Base-by-base conservation (phyloP, 2,329 filamentous ascomycete genomes). In the Shiraia bambusicola region DNA sequence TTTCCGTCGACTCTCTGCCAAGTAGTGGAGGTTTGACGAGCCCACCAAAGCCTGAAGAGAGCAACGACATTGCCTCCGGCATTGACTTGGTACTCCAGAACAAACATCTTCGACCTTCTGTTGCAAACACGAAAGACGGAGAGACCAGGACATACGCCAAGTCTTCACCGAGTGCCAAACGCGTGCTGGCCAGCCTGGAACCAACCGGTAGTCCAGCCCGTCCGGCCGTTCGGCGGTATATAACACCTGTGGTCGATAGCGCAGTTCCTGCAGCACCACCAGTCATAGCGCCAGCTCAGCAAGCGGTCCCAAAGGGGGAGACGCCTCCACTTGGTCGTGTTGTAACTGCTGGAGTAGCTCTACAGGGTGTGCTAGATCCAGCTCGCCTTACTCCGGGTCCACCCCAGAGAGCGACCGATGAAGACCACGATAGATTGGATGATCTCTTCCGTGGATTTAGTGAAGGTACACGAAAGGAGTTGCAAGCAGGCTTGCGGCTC, bases 1-100 rank as follows among this genome's bases (percentile, higher is more conserved):
- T 77, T 1, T 76, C 73, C 2, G 60, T 76, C 9, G 71, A 76
- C 26, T 75, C 73, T 2, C 50, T 77, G 24, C 69, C 69, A 22
- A 68, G 63, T 29, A 59, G 49, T 28, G 58, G 52, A 24, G 51
- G 49, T 10, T 43, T 59, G 9, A 58, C 53, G n/a, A 65, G 59
- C 32, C 63, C 65, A 10, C 44, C 48, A 10, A 51, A 57, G 34
- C 38, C 38, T 17, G 38, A 47, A 13, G 39, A 47, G 3, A 32
- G 15, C 1, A 43, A 42, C 2, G 49, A 31, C 7, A 35, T 50
- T n/a, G 27, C 35, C 1, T 35, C 40, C 11, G 44, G 25, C 11
- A 43, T 49, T 6, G 38, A 40, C 12, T 50, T 52, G 0, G 28
- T 44, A 17, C 49, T 58, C 12, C 38, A 52, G n/a, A 33, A 48